These are phyloP conservation scores for Aspergillus transmontanensis DNA, from an alignment of 2,329 filamentous ascomycete genomes.

Conservation along the genomic window DNA sequence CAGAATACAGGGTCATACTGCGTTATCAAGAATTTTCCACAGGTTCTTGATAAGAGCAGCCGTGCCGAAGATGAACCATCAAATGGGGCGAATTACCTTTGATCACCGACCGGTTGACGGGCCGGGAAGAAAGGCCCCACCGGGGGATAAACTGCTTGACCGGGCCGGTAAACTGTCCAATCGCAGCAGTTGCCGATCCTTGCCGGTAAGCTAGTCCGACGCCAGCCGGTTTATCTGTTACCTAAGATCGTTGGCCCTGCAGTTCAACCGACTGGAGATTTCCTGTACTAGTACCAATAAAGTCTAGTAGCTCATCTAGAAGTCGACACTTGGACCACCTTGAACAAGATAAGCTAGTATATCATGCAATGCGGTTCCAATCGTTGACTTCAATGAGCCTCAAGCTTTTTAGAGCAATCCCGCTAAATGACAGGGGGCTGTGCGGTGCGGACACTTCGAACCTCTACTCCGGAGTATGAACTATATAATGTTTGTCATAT, in stretches of 20 bases:
- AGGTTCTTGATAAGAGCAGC: background rate
- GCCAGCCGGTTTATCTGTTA: background rate
- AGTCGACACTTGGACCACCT: background rate
- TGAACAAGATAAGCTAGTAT: background rate
- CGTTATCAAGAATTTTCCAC: background rate
- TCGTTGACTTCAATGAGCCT: background rate
- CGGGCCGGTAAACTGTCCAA: conserved; percentile 1
- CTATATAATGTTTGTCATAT: background rate
- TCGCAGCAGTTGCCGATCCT: background rate
- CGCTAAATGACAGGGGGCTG: background rate
- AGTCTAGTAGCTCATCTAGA: background rate
- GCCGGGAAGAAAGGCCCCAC: background rate
- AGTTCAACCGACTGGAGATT: background rate
- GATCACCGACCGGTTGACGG: conserved; percentile 4
- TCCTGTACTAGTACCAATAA: background rate
- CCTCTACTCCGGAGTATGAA: background rate
- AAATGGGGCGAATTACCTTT: background rate
- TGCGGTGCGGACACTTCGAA: background rate
- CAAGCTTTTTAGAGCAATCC: conserved; percentile 3
- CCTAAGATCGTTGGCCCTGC: background rate
- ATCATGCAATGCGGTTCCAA: background rate
- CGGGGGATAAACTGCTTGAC: conserved; percentile 3
- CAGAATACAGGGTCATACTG: background rate
- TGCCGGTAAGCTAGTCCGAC: background rate
- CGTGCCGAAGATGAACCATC: background rate